Conservation (phyloP, 345 rosid species). For the Euclidium syriacum region DNA sequence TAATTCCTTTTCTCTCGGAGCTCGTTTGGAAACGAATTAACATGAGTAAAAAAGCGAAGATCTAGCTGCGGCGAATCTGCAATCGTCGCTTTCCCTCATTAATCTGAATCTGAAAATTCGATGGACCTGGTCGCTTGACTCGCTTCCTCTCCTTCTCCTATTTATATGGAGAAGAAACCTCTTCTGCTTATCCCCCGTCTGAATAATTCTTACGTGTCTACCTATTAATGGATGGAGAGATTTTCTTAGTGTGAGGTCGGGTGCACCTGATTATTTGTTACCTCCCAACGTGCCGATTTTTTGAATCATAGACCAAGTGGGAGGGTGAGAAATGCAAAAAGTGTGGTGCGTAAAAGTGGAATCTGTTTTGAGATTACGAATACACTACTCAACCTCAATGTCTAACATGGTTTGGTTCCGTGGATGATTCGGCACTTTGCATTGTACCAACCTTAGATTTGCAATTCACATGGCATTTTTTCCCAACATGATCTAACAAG, state of each 20-base stretch:
- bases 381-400: too few relatives aligned
- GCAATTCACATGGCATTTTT: too few relatives aligned
- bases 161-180: conserved; percentile 12
- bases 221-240: not conserved
- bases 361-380: too few relatives aligned
- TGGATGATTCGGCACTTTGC: too few relatives aligned
- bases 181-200: not conserved
- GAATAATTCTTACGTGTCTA: not conserved
- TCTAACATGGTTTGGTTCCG: too few relatives aligned
- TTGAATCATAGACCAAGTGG: not conserved
- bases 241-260: not conserved
- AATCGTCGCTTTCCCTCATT: not conserved
- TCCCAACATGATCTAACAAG: too few relatives aligned
- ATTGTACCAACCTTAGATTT: too few relatives aligned
- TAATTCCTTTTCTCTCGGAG: not conserved
- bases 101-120: not conserved
- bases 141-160: not conserved
- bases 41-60: too few relatives aligned
- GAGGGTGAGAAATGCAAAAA: conserved; percentile 3
- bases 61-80: conserved; percentile 2
- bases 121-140: not conserved
- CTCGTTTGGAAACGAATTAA: too few relatives aligned
- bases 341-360: not conserved
- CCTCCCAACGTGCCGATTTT: not conserved
- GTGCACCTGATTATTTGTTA: conserved; percentile 4